Percentiles rank a stretch among this genome's conserved stretches.
phyloP scores from a whole-genome alignment of 2,329 filamentous ascomycete species.

The Cadophora gregata region DNA sequence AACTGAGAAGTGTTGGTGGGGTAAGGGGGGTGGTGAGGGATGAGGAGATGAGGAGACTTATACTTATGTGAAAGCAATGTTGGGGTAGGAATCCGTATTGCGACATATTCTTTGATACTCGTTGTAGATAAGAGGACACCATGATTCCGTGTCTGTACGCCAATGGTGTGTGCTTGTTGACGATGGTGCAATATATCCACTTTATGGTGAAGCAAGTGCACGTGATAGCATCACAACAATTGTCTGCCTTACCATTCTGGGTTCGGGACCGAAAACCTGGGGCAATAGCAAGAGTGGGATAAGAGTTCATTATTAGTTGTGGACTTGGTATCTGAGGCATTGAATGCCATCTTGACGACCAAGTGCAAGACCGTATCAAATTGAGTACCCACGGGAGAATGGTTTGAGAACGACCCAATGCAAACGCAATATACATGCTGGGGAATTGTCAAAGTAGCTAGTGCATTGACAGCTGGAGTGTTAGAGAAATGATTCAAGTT shows the following conservation, averaged over 20 bases:
- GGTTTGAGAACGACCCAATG: too few relatives aligned
- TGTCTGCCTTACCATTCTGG: too few relatives aligned
- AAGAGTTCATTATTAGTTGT: too few relatives aligned
- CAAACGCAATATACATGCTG: too few relatives aligned
- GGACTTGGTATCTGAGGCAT: too few relatives aligned
- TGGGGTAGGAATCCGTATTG: not conserved
- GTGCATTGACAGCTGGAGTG: too few relatives aligned
- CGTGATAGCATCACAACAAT: constrained; percentile 1
- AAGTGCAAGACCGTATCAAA: too few relatives aligned
- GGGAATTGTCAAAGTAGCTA: too few relatives aligned
- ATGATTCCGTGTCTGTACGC: not conserved
- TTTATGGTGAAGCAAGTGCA: constrained; percentile 12
- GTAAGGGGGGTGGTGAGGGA: not conserved
- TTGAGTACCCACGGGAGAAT: too few relatives aligned
- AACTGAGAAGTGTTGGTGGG: not conserved
- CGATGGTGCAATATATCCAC: constrained; percentile 18
- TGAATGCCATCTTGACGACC: too few relatives aligned
- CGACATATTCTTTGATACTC: not conserved
- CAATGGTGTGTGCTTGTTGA: constrained; percentile 10
- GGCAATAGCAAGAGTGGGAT: too few relatives aligned
- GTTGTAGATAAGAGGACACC: not conserved
- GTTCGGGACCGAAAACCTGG: not conserved
- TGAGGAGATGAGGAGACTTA: not conserved
- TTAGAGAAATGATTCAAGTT: too few relatives aligned
- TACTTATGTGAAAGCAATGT: not conserved